Percentiles rank a stretch among this genome's conserved stretches.
phyloP scores from a whole-genome alignment of 1,139 yeast species.

The Sugiyamaella paludigena region DNA sequence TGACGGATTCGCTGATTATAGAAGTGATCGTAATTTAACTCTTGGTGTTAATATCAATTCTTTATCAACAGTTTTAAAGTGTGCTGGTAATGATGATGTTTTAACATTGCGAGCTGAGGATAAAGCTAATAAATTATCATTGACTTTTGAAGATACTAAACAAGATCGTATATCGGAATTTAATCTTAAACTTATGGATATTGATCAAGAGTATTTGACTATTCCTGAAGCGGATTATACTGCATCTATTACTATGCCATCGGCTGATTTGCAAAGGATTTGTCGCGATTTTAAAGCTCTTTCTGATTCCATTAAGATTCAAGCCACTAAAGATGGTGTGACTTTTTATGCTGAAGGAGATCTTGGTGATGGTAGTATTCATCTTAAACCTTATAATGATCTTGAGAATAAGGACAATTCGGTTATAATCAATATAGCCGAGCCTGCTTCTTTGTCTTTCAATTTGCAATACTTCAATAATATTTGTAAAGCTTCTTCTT shows the following conservation, averaged over 20 bases:
- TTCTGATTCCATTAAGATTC: conserved; percentile 81
- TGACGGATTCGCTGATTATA: conserved; percentile 87
- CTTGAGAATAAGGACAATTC: conserved; percentile 68
- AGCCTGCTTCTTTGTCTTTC: conserved; percentile 85
- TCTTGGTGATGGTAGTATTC: conserved; percentile 82
- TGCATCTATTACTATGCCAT: conserved; percentile 82
- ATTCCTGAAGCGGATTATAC: conserved; percentile 94
- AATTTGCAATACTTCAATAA: conserved; percentile 89
- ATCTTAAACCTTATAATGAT: conserved; percentile 80
- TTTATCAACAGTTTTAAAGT: conserved; percentile 79
- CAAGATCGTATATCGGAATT: conserved; percentile 93
- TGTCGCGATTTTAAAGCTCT: conserved; percentile 84
- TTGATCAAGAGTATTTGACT: conserved; percentile 90
- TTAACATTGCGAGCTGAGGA: conserved; percentile 91
- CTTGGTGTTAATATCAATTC: conserved; percentile 89
- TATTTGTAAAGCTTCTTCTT: conserved; percentile 85
- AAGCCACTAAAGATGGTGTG: conserved; percentile 89
- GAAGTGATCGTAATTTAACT: conserved; percentile 94
- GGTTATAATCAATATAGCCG: conserved; percentile 72
- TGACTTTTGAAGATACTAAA: conserved; percentile 86
- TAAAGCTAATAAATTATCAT: conserved; percentile 73
- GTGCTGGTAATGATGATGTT: conserved; percentile 89
- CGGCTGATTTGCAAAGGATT: conserved; percentile 82
- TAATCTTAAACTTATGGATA: conserved; percentile 89
- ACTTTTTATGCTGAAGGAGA: conserved; percentile 92